Percentiles rank a stretch among this genome's conserved stretches.
These are phyloP conservation scores for Puccinia novopanici DNA, from an alignment of 1,284 basidiomycete genomes.

Conservation along the genomic window DNA sequence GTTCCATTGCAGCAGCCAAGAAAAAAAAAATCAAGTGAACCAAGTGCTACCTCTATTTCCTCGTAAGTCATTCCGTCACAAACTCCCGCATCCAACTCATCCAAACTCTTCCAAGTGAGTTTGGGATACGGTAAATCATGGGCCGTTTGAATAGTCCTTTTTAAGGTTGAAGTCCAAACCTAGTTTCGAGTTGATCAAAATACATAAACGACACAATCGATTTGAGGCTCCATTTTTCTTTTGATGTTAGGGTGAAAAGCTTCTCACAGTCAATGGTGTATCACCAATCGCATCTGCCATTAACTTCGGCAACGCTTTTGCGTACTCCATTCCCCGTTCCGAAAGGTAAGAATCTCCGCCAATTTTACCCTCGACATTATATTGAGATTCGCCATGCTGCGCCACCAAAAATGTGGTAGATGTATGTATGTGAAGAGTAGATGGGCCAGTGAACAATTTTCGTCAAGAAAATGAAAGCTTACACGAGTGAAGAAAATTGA, in stretches of 20 bases:
- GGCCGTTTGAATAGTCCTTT: constrained; percentile 89
- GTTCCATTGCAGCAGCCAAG: background rate
- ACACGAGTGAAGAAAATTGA: constrained; percentile 95
- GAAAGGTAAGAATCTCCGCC: constrained; percentile 92
- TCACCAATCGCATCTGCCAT: constrained; percentile 90
- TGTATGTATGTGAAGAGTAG: background rate
- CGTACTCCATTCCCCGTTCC: constrained; percentile 79
- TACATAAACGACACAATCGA: background rate
- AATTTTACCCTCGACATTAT: constrained; percentile 93
- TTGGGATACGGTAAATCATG: constrained; percentile 80
- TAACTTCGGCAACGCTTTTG: constrained; percentile 78
- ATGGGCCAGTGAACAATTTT: too few relatives aligned
- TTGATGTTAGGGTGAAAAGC: background rate
- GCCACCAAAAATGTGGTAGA: background rate
- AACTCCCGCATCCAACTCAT: constrained; percentile 97
- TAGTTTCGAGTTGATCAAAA: background rate
- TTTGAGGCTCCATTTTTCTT: background rate
- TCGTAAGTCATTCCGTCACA: constrained; percentile 99
- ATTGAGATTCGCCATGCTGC: constrained; percentile 97
- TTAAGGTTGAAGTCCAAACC: constrained; percentile 93
- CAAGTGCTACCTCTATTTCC: constrained; percentile 80
- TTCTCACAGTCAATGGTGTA: constrained; percentile 71
- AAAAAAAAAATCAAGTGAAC: background rate
- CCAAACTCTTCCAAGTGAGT: constrained; percentile 96
- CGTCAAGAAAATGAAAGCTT: constrained; percentile 58